Conservation (phyloP, 2,329 filamentous ascomycete species). For the Talaromyces sp. region DNA sequence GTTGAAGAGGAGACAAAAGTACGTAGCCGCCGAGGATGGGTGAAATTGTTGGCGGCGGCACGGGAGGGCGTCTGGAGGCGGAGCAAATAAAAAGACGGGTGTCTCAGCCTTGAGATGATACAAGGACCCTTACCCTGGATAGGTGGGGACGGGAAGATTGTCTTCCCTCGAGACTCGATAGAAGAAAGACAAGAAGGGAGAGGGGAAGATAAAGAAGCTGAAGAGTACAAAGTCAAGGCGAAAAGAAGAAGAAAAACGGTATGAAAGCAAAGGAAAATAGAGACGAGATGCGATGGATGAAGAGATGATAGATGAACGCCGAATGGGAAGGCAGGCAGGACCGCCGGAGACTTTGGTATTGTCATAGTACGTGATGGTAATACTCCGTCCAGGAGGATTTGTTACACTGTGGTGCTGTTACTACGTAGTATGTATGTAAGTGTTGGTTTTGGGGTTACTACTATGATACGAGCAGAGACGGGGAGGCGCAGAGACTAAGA, state of each 20-base stretch:
- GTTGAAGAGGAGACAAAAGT: conserved; percentile 3
- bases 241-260: conserved; percentile 13
- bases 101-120: conserved; percentile 16
- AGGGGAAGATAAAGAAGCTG: conserved; percentile 13
- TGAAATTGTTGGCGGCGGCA: conserved; percentile 4
- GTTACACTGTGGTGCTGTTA: background rate
- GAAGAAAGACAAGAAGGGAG: background rate
- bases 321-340: conserved; percentile 4
- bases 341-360: conserved; percentile 7
- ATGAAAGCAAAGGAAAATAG: background rate
- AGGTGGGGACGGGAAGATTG: conserved; percentile 8
- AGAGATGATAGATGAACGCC: background rate
- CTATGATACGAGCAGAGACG: background rate
- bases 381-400: conserved; percentile 3
- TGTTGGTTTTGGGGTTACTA: conserved; percentile 10
- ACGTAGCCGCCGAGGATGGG: conserved; percentile 16
- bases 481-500: conserved; percentile 12
- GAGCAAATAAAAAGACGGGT: conserved; percentile 15
- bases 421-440: background rate
- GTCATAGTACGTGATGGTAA: background rate
- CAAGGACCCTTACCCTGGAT: conserved; percentile 11
- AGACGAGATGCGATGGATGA: background rate
- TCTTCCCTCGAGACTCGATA: background rate
- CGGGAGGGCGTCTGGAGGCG: conserved; percentile 16
- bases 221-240: conserved; percentile 16